A percentile compares a stretch with the other conserved stretches of the same genome.
Evolutionary conservation across 306 rosid species (phyloP).

Genomic region (Prunus padus): DNA sequence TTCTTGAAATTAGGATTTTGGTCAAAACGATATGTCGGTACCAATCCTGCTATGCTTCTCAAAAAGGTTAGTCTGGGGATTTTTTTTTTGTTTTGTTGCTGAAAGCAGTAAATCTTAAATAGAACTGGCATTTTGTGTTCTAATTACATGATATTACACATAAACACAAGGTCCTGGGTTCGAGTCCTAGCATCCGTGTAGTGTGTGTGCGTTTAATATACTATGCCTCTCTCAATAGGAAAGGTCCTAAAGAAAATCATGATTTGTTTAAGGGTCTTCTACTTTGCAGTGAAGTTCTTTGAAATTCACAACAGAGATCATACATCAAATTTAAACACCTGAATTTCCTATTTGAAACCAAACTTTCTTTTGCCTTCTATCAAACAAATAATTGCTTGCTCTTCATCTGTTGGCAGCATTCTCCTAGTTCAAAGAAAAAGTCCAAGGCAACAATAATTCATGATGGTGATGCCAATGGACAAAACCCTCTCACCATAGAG

Average conservation of each 20-base stretch:
- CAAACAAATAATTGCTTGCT: not conserved
- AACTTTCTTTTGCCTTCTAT: not conserved
- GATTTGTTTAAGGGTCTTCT: no score
- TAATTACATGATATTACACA: not conserved
- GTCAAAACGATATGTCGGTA: not conserved
- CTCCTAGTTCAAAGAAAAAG: conserved; percentile 1
- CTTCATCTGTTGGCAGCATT: conserved; percentile 10
- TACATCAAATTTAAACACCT: not conserved
- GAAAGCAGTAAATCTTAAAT: not conserved
- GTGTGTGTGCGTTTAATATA: no score
- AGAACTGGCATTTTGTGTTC: not conserved
- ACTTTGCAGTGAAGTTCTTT: no score
- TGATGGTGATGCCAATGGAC: conserved; percentile 1
- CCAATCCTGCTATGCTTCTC: conserved; percentile 11
- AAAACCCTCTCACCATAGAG: not conserved
- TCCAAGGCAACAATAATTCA: conserved; percentile 9
- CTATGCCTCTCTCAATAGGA: no score
- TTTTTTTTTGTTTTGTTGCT: not conserved
- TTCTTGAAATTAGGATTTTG: conserved; percentile 32
- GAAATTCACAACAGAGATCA: no score
- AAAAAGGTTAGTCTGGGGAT: conserved; percentile 47
- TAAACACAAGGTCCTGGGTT: no score
- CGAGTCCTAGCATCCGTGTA: no score
- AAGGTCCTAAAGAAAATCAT: no score
- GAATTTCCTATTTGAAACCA: not conserved